Percentiles rank a stretch among this genome's conserved stretches.
Evolutionary conservation across 2,329 filamentous ascomycete species (phyloP).

Genomic region (Nakataea oryzae): DNA sequence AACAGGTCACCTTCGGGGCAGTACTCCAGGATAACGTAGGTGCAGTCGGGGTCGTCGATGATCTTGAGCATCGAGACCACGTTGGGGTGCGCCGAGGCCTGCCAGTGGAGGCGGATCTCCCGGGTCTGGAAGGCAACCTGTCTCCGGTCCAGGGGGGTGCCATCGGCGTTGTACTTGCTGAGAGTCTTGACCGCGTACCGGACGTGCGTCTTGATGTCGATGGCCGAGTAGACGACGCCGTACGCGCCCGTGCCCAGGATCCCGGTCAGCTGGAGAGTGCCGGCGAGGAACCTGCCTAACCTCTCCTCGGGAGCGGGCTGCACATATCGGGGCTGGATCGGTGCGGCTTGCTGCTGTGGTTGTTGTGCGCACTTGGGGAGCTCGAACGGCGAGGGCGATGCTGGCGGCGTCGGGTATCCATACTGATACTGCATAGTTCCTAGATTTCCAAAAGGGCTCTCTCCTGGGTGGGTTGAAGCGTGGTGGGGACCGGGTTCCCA

Average conservation of each 20-base stretch:
- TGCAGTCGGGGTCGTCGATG: slow-evolving; percentile 83
- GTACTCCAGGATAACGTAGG: slow-evolving; percentile 92
- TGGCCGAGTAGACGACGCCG: slow-evolving; percentile 86
- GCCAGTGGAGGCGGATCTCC: slow-evolving; percentile 85
- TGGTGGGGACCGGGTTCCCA: not conserved
- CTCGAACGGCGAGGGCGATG: slow-evolving; percentile 42
- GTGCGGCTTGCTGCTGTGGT: slow-evolving; percentile 23
- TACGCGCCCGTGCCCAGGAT: slow-evolving; percentile 93
- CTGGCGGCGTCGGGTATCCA: slow-evolving; percentile 48
- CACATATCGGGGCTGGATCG: slow-evolving; percentile 34
- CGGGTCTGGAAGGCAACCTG: slow-evolving; percentile 85
- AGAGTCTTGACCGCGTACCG: slow-evolving; percentile 95
- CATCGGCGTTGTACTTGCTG: slow-evolving; percentile 73
- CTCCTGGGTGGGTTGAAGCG: not conserved
- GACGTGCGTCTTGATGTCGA: slow-evolving; percentile 70
- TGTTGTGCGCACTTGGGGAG: slow-evolving; percentile 33
- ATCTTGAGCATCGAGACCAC: slow-evolving; percentile 92
- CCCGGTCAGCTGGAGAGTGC: slow-evolving; percentile 70
- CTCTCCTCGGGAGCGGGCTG: slow-evolving; percentile 69
- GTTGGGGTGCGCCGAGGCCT: slow-evolving; percentile 81
- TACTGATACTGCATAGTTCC: slow-evolving; percentile 17
- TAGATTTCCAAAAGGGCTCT: slow-evolving; percentile 5
- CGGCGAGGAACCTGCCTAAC: slow-evolving; percentile 73
- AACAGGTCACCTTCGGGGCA: slow-evolving; percentile 96
- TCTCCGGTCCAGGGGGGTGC: slow-evolving; percentile 64